Evolutionary conservation across 164 flowering plant species (phyloP).

Genomic region (Magnolia kwangsiensis): DNA sequence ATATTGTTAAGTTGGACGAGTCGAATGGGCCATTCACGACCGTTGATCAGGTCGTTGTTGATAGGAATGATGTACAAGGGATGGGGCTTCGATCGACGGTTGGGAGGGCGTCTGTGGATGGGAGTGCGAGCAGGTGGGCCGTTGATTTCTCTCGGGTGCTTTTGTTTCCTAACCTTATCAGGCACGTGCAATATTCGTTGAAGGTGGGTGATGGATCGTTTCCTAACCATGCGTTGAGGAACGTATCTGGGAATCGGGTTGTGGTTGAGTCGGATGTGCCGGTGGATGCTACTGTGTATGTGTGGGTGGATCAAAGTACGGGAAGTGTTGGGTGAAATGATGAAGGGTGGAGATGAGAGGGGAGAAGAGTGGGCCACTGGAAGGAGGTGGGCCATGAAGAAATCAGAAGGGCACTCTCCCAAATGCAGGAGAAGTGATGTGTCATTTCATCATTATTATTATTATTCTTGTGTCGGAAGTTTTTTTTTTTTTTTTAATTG

Average conservation of each 20-base stretch:
- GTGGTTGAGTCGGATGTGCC: constrained; percentile 51
- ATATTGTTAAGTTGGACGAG: constrained; percentile 72
- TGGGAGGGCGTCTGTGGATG: constrained; percentile 1
- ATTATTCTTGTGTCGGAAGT: too few relatives aligned
- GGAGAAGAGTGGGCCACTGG: too few relatives aligned
- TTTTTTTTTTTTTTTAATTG: too few relatives aligned
- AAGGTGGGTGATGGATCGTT: constrained; percentile 17
- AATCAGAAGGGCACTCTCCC: too few relatives aligned
- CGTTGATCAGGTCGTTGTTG: constrained; percentile 67
- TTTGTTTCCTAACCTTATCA: constrained; percentile 13
- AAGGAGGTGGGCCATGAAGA: too few relatives aligned
- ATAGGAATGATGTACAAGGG: constrained; percentile 23
- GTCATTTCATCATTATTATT: too few relatives aligned
- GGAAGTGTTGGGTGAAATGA: constrained; percentile 6
- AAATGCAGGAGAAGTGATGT: too few relatives aligned
- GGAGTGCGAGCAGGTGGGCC: constrained; percentile 11
- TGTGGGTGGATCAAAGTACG: constrained; percentile 57
- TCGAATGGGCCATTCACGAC: constrained; percentile 41
- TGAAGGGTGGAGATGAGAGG: too few relatives aligned
- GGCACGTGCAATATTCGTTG: constrained; percentile 15
- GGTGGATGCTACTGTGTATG: constrained; percentile 53
- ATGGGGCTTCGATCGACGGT: constrained; percentile 15
- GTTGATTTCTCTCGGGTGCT: constrained; percentile 17
- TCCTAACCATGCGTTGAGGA: constrained; percentile 60
- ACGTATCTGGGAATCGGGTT: constrained; percentile 50